phyloP scores from a whole-genome alignment of 768 basidiomycete species.

The Piloderma croceum region DNA sequence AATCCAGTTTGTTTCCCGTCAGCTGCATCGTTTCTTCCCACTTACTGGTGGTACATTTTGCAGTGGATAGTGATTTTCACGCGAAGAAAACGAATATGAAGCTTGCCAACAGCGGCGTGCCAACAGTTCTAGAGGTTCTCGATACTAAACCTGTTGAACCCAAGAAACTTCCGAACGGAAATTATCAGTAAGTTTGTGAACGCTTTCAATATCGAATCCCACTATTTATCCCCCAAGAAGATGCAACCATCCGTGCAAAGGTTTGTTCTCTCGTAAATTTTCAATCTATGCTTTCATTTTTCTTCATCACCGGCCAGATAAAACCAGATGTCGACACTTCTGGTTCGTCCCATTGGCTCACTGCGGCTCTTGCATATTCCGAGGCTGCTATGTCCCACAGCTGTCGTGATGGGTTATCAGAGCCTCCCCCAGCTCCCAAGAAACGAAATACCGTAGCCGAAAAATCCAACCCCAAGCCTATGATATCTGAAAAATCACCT shows the following conservation, averaged over 20 bases:
- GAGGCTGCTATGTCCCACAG: constrained; percentile 40
- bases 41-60: not conserved
- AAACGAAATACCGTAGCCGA: constrained; percentile 8
- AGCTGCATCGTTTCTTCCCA: not conserved
- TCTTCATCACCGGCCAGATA: no score
- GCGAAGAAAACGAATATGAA: no score
- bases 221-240: constrained; percentile 33
- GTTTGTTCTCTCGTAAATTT: no score
- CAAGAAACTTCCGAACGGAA: constrained; percentile 54
- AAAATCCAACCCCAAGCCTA: not conserved
- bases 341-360: constrained; percentile 43
- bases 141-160: constrained; percentile 10
- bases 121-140: not conserved
- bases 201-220: not conserved
- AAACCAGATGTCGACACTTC: constrained; percentile 65
- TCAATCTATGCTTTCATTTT: no score
- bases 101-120: no score
- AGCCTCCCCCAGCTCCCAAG: constrained; percentile 40
- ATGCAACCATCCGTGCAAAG: constrained; percentile 78
- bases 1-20: constrained; percentile 17
- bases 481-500: not conserved
- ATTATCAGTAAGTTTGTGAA: constrained; percentile 45
- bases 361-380: constrained; percentile 5
- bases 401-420: constrained; percentile 64
- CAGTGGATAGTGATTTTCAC: no score